Conservation (phyloP, 495 filamentous ascomycete genomes). For the Neurospora sp. region DNA sequence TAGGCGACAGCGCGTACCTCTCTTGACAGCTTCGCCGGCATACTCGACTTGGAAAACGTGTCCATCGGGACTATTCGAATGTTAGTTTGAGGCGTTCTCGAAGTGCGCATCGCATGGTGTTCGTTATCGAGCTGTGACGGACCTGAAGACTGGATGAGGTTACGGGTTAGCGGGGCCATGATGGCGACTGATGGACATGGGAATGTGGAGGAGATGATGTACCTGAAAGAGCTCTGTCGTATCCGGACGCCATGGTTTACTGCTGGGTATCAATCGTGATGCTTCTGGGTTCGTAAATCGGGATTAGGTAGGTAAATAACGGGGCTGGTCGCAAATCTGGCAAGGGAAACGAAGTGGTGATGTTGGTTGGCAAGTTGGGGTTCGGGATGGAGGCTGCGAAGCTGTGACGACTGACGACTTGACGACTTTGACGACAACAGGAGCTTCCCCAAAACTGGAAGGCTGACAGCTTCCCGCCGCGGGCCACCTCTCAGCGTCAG, state of each 20-base stretch:
- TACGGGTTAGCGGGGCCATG: slow-evolving; percentile 27
- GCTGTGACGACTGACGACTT: slow-evolving; percentile 11
- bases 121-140: slow-evolving; percentile 24
- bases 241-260: slow-evolving; percentile 66
- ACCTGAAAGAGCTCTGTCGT: slow-evolving; percentile 93
- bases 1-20: slow-evolving; percentile 49
- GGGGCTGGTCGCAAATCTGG: not conserved
- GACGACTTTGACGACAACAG: not conserved
- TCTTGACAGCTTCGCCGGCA: slow-evolving; percentile 94
- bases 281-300: slow-evolving; percentile 3
- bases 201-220: slow-evolving; percentile 28
- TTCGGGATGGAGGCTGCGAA: slow-evolving; percentile 11
- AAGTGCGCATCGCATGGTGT: not conserved
- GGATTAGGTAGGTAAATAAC: not conserved
- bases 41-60: slow-evolving; percentile 99
- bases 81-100: not conserved
- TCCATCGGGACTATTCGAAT: slow-evolving; percentile 71
- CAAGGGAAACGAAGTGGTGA: not conserved
- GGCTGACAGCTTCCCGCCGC: slow-evolving; percentile 7
- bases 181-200: not conserved
- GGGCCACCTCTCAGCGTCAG: not conserved
- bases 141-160: slow-evolving; percentile 52
- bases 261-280: not conserved
- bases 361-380: slow-evolving; percentile 4
- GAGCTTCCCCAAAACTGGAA: slow-evolving; percentile 1